Conservation (phyloP, 495 filamentous ascomycete species). For the Podospora pseudocomata region DNA sequence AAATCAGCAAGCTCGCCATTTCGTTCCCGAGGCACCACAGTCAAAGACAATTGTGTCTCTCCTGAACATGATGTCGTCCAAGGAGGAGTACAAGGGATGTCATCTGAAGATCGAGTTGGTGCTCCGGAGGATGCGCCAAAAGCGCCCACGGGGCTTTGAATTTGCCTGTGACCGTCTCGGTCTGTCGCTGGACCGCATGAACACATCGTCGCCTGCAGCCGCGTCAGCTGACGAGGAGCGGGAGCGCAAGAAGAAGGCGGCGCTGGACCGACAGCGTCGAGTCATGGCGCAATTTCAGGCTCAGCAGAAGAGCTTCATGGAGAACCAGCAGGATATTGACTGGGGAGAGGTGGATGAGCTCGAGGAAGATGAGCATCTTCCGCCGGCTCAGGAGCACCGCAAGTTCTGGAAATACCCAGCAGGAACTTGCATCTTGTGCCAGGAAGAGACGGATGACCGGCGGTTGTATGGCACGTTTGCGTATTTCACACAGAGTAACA, state of each 20-base stretch:
- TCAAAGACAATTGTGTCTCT: constrained; percentile 69
- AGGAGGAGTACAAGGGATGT: constrained; percentile 71
- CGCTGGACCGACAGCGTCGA: constrained; percentile 79
- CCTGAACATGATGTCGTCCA: constrained; percentile 68
- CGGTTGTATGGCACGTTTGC: constrained; percentile 90
- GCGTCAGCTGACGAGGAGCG: constrained; percentile 63
- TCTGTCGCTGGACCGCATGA: constrained; percentile 50
- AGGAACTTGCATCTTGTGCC: constrained; percentile 92
- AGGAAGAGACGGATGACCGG: constrained; percentile 89
- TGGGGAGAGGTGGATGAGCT: constrained; percentile 73
- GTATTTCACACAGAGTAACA: constrained; percentile 78
- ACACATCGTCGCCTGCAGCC: constrained; percentile 52
- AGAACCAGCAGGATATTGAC: constrained; percentile 76
- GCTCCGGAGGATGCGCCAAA: constrained; percentile 82
- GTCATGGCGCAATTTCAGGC: constrained; percentile 98
- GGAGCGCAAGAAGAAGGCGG: constrained; percentile 83
- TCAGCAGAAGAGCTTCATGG: constrained; percentile 90
- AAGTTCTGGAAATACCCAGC: constrained; percentile 91
- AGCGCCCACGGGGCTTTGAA: constrained; percentile 65
- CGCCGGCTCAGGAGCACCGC: constrained; percentile 57
- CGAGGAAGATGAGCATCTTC: constrained; percentile 64
- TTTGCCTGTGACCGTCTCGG: constrained; percentile 52
- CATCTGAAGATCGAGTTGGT: constrained; percentile 82
- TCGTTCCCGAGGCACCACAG: constrained; percentile 42
- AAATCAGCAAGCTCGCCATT: constrained; percentile 56